phyloP scores from a whole-genome alignment of 805 yeast species.

The Candida broadrunensis region DNA sequence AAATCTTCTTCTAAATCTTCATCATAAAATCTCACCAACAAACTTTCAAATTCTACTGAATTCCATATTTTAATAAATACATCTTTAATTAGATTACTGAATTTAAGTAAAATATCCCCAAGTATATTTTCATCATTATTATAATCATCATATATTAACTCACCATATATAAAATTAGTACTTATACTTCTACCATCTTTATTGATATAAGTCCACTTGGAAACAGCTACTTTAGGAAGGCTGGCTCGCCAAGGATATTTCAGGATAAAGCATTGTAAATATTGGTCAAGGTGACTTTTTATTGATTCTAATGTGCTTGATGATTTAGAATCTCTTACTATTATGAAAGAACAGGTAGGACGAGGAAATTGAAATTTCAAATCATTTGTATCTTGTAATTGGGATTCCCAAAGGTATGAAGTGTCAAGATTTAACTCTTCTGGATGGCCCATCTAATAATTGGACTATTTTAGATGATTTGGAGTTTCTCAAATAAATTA shows the following conservation, averaged over 20 bases:
- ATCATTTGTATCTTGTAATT: not conserved
- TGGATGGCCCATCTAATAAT: too few species aligned
- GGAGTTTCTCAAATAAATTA: too few species aligned
- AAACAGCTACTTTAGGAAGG: not conserved
- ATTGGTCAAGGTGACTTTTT: too few species aligned
- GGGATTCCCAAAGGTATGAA: not conserved
- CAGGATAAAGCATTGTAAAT: too few species aligned
- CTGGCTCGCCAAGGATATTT: too few species aligned
- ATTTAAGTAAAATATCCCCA: slow-evolving; percentile 13
- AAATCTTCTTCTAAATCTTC: slow-evolving; percentile 48
- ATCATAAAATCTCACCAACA: slow-evolving; percentile 46
- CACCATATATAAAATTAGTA: slow-evolving; percentile 34
- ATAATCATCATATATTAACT: slow-evolving; percentile 41
- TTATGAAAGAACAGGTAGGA: not conserved
- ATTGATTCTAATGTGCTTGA: not conserved
- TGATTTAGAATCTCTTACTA: not conserved
- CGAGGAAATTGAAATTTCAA: not conserved
- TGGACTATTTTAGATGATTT: too few species aligned
- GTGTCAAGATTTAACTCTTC: too few species aligned
- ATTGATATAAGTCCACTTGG: slow-evolving; percentile 1
- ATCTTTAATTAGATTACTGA: not conserved
- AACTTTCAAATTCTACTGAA: slow-evolving; percentile 50
- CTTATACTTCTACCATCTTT: slow-evolving; percentile 4
- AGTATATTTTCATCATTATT: slow-evolving; percentile 46
- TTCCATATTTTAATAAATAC: slow-evolving; percentile 48